Percentiles rank a stretch among this genome's conserved stretches.
Conservation (phyloP, 352 stramenopile genomes). For the Phytophthora nicotianae region DNA sequence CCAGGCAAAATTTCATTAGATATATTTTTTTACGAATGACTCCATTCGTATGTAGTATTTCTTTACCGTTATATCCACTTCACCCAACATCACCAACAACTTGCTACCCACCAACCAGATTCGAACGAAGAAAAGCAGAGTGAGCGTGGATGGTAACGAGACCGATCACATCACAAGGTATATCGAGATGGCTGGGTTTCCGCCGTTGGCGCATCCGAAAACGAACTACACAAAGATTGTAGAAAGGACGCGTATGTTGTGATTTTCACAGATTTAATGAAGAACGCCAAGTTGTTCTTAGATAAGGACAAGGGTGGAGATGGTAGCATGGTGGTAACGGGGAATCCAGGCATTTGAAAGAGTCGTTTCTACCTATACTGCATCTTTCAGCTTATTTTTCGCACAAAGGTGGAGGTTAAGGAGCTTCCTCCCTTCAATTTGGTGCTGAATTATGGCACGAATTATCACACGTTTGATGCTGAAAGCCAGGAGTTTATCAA, state of each 20-base stretch:
- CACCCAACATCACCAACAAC: too few relatives aligned
- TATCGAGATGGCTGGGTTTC: conserved; percentile 16
- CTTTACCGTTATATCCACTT: too few relatives aligned
- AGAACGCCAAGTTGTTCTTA: conserved; percentile 4
- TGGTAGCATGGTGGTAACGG: conserved; percentile 1
- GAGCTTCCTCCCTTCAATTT: conserved; percentile 15
- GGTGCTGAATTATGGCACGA: conserved; percentile 23
- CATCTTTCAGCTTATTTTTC: conserved; percentile 17
- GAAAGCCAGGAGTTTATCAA: conserved; percentile 5
- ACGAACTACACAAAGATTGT: conserved; percentile 9
- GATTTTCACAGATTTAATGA: conserved; percentile 16
- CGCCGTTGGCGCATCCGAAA: conserved; percentile 11
- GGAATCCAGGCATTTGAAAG: background rate
- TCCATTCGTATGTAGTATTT: too few relatives aligned
- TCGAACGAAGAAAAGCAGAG: conserved; percentile 10
- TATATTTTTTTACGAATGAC: too few relatives aligned
- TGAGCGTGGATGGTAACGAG: conserved; percentile 3
- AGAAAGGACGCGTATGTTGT: conserved; percentile 11
- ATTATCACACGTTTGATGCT: conserved; percentile 12
- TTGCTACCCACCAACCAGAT: too few relatives aligned
- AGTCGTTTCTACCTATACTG: conserved; percentile 1
- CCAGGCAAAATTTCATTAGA: too few relatives aligned
- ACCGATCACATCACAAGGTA: conserved; percentile 4
- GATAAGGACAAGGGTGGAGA: background rate
- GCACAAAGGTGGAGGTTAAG: background rate